Evolutionary conservation across 2,329 filamentous ascomycete genomes (phyloP).

Genomic region (Fusarium pseudonygamai): DNA sequence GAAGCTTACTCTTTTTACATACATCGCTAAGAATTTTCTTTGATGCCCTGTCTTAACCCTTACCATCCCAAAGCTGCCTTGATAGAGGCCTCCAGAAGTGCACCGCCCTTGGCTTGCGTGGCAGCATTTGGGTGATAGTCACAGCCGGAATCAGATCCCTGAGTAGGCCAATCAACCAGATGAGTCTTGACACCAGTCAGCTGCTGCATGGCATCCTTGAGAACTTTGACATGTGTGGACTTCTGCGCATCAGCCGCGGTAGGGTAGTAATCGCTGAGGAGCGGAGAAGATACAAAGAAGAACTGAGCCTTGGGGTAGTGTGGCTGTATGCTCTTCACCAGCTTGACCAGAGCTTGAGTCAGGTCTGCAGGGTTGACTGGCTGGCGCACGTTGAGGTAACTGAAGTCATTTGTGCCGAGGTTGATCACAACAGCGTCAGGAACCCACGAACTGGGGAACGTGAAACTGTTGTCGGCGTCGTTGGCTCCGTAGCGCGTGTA

Average conservation of each 20-base stretch:
- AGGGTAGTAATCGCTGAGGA: conserved; percentile 53
- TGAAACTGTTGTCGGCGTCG: conserved; percentile 50
- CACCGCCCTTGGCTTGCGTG: conserved; percentile 47
- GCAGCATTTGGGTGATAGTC: conserved; percentile 55
- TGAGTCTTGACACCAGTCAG: conserved; percentile 46
- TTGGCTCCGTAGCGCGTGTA: conserved; percentile 56
- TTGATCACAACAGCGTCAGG: conserved; percentile 54
- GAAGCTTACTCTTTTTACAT: neutral
- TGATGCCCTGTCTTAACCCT: rapidly evolving
- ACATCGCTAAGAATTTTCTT: neutral
- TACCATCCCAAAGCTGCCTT: conserved; percentile 24
- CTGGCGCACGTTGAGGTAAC: conserved; percentile 46
- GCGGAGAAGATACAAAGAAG: conserved; percentile 53
- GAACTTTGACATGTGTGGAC: conserved; percentile 47
- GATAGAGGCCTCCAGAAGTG: conserved; percentile 44
- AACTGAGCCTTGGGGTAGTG: conserved; percentile 50
- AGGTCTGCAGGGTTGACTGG: conserved; percentile 43
- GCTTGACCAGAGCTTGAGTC: conserved; percentile 39
- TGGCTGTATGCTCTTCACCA: conserved; percentile 41
- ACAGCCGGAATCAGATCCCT: conserved; percentile 52
- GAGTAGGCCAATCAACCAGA: conserved; percentile 54
- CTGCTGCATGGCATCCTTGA: conserved; percentile 47
- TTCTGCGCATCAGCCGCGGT: conserved; percentile 49
- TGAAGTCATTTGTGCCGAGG: conserved; percentile 56
- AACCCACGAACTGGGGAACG: conserved; percentile 45